Base-by-base conservation (phyloP, 23 red algal genomes). In the Gracilariopsis chorda region DNA sequence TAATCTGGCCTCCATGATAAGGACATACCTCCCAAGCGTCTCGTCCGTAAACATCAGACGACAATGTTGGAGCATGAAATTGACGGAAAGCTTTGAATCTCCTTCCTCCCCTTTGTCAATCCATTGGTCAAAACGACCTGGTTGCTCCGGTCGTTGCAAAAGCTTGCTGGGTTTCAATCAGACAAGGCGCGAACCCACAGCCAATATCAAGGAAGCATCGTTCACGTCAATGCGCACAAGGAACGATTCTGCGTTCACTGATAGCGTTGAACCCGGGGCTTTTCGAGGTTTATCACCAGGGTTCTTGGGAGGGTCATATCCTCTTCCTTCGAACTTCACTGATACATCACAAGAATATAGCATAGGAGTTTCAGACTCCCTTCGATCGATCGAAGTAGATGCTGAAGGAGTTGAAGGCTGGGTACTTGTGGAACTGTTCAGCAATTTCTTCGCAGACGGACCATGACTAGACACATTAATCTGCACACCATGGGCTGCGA, bases 41-140 rank as follows among this genome's bases (percentile, higher is more conserved):
- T 96, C 94, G 57, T 96, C 94, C 1, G 91, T 94, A 43, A 94
- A 94, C 80, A 94, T 80, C n/a, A 94, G 19, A n/a, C 91, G 80
- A 67, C 80, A 59, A 47, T 94, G 91, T 10, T 80, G 91, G 11
- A 94, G 45, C 1, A 81, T 19, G 71, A 94, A 94, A 68, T 91
- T 37, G 23, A 91, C 30, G 24, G 75, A 51, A 51, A 91, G 77
- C 62, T 73, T 80, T 24, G 88, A 73, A 56, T 91, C 88, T n/a
- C 59, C 88, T 42, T 91, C 88, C 16, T 91, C 88, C 0, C 75
- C 65, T 69, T 55, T 82, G 61, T 91, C 88, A 74, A 82, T 75
- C 75, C 74, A 91, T 70, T 91, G 63, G 30, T 91, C 88, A 72
- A 91, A 91, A 41, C 88, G 48, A 39, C 77, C 88, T 1, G 88